Evolutionary conservation across 371 early-diverging fungal species (phyloP).

Genomic region (Syncephalastrum racemosum): DNA sequence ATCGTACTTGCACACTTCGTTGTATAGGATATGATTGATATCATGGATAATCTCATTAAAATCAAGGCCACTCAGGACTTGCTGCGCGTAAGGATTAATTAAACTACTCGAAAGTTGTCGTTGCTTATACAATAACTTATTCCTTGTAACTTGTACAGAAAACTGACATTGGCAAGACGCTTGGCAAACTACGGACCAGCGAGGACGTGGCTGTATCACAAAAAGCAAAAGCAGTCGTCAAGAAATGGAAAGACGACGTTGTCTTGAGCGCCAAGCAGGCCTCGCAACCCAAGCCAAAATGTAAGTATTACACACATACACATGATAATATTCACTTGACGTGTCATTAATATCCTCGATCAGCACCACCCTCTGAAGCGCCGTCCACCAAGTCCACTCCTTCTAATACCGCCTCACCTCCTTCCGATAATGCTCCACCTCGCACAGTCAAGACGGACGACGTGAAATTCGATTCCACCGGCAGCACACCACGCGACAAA

Average conservation of each 20-base stretch:
- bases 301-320: conserved; percentile 2
- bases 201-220: conserved; percentile 56
- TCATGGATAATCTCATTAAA: conserved; percentile 23
- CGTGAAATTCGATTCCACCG: conserved; percentile 56
- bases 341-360: background rate
- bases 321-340: too few relatives aligned
- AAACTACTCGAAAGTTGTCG: background rate
- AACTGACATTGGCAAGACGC: conserved; percentile 76
- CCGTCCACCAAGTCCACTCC: conserved; percentile 13
- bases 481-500: conserved; percentile 78
- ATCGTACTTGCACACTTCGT: conserved; percentile 4
- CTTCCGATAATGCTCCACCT: conserved; percentile 38
- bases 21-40: conserved; percentile 27
- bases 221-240: conserved; percentile 68
- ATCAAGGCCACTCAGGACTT: conserved; percentile 34
- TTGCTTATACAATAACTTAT: background rate
- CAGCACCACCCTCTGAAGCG: conserved; percentile 9
- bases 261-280: conserved; percentile 1
- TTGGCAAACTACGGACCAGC: conserved; percentile 70
- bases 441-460: conserved; percentile 66
- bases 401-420: conserved; percentile 18
- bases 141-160: conserved; percentile 31
- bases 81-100: conserved; percentile 22
- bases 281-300: conserved; percentile 21
- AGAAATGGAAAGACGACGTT: conserved; percentile 82